phyloP scores from a whole-genome alignment of 2,329 filamentous ascomycete species.

The Cladobotryum mycophilum region DNA sequence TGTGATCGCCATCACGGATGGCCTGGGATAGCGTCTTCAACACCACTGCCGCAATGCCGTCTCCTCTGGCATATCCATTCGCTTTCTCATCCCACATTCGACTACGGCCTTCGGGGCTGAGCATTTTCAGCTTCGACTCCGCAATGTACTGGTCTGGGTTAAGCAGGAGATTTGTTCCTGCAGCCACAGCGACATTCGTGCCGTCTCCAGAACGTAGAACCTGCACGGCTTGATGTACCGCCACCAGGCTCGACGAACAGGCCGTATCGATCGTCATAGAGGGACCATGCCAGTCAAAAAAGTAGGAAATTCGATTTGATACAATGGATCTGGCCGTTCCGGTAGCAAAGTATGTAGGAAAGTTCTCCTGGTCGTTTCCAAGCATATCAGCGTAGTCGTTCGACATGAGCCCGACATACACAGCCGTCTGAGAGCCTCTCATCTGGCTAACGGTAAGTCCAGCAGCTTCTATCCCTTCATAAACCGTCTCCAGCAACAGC shows the following conservation, averaged over 20 bases:
- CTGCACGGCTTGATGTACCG: constrained; percentile 35
- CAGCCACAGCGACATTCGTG: constrained; percentile 1
- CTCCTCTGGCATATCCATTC: constrained; percentile 4
- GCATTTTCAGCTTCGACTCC: constrained; percentile 23
- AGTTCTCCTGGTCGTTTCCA: constrained; percentile 17
- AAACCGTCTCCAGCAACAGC: constrained; percentile 32
- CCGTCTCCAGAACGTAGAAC: constrained; percentile 16
- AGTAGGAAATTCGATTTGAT: constrained; percentile 41
- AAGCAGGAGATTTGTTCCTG: constrained; percentile 18
- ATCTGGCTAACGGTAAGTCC: constrained; percentile 16
- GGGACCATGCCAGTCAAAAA: constrained; percentile 40
- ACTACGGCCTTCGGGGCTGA: constrained; percentile 28
- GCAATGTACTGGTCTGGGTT: constrained; percentile 1
- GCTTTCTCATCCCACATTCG: constrained; percentile 20
- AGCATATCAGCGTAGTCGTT: constrained; percentile 32
- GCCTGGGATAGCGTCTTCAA: constrained; percentile 4
- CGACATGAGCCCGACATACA: constrained; percentile 29
- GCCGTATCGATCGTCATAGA: constrained; percentile 45
- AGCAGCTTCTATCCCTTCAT: constrained; percentile 34
- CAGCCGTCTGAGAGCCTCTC: constrained; percentile 26
- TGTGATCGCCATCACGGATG: constrained; percentile 5
- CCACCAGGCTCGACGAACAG: constrained; percentile 43
- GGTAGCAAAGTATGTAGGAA: constrained; percentile 34
- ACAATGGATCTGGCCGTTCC: constrained; percentile 36
- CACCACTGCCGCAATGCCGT: constrained; percentile 3